A percentile compares a stretch with the other conserved stretches of the same genome.
phyloP scores from a whole-genome alignment of 805 yeast species.

The Starmerella ratchasimensis region DNA sequence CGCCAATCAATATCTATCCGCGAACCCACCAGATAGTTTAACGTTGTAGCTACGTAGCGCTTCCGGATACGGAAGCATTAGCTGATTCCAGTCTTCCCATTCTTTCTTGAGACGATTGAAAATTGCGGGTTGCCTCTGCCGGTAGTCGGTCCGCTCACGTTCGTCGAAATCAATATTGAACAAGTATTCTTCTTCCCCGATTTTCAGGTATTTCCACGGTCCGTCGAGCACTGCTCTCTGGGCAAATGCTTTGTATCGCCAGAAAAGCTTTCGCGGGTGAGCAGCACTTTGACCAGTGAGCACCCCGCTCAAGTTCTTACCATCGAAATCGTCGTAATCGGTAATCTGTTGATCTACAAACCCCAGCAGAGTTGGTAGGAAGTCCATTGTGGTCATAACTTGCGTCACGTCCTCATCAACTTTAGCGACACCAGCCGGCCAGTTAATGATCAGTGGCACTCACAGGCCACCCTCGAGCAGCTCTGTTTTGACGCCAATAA shows the following conservation, averaged over 20 bases:
- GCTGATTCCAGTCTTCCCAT: conserved; percentile 33
- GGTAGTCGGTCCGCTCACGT: conserved; percentile 39
- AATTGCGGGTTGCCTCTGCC: conserved; percentile 28
- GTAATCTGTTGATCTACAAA: conserved; percentile 27
- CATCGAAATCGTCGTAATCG: conserved; percentile 39
- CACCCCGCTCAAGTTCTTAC: conserved; percentile 28
- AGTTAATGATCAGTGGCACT: conserved; percentile 39
- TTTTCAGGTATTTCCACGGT: conserved; percentile 16
- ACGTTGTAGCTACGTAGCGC: conserved; percentile 1
- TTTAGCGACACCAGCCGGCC: conserved; percentile 29
- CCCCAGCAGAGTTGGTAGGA: conserved; percentile 42
- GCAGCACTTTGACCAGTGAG: conserved; percentile 25
- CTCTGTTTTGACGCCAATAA: conserved; percentile 40
- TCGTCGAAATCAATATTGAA: conserved; percentile 30
- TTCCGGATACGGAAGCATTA: conserved; percentile 13
- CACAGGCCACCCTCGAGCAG: conserved; percentile 48
- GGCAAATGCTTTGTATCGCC: conserved; percentile 18
- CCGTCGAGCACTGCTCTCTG: conserved; percentile 19
- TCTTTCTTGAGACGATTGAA: conserved; percentile 33
- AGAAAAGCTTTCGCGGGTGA: conserved; percentile 16
- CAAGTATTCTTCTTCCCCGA: conserved; percentile 17
- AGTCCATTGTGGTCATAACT: conserved; percentile 47
- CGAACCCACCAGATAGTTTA: background rate
- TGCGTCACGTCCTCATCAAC: conserved; percentile 24
- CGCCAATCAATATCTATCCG: conserved; percentile 3